These are phyloP conservation scores for Ophiocytium majus DNA, from an alignment of 352 stramenopile genomes.

Conservation along the genomic window DNA sequence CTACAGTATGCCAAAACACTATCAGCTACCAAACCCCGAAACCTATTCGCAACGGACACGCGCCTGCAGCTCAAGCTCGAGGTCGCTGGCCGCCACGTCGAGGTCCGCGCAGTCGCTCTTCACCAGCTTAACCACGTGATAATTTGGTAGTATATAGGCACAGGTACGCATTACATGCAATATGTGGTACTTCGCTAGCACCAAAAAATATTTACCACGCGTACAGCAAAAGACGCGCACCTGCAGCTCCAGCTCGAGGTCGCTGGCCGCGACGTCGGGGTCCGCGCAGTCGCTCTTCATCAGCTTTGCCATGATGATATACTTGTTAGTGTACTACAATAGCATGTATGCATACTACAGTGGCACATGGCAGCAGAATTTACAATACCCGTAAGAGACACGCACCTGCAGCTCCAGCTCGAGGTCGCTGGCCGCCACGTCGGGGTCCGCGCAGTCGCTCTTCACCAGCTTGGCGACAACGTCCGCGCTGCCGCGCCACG, in stretches of 20 bases:
- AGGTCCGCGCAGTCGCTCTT: constrained; percentile 45
- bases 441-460: constrained; percentile 49
- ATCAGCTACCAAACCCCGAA: too few relatives aligned
- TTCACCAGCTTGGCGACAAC: constrained; percentile 41
- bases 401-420: constrained; percentile 51
- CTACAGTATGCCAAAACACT: too few relatives aligned
- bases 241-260: constrained; percentile 50
- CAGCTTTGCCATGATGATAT: constrained; percentile 47
- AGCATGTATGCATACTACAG: too few relatives aligned
- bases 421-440: constrained; percentile 49
- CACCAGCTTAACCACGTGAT: constrained; percentile 35
- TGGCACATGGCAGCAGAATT: too few relatives aligned
- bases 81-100: constrained; percentile 45
- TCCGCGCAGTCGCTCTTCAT: constrained; percentile 42
- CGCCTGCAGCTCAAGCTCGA: constrained; percentile 51
- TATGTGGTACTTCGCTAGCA: too few relatives aligned
- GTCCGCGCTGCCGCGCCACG: constrained; percentile 34
- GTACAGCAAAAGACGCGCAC: too few relatives aligned
- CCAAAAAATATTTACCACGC: too few relatives aligned
- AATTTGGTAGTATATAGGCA: too few relatives aligned
- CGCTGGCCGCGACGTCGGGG: constrained; percentile 45
- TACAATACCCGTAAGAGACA: too few relatives aligned
- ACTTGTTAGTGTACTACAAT: too few relatives aligned
- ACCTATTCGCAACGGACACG: too few relatives aligned
- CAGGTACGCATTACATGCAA: too few relatives aligned